Base-by-base conservation (phyloP, 805 yeast genomes). In the Kuraishia ogatae region DNA sequence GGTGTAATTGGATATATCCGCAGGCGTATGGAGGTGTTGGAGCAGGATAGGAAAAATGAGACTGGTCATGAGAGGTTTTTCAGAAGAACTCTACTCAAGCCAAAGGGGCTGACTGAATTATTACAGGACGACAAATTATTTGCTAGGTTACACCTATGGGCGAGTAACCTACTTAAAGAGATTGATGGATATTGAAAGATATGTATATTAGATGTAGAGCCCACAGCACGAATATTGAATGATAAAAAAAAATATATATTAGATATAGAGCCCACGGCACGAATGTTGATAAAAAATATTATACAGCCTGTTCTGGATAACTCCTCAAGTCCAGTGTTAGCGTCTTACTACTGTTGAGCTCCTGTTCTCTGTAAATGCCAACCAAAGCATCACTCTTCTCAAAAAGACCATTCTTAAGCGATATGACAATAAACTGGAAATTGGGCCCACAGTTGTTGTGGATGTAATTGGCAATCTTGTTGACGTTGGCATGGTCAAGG, bases 361-460 rank as follows among this genome's bases (percentile, higher is more conserved):
- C 71, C 61, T 87, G 96, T 57, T 88, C 94, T 59, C 96, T 78
- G 72, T 89, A 92, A 53, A 94, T 92, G 35, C 99, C 99, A 4
- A 94, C 96, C 56, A 94, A 75, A 0, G 97, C 85, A 64, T 90
- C 96, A 7, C 97, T 88, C 62, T 83, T 83, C 65, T 92, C 97
- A 69, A 87, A 94, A 64, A 94, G 75, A 1, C 89, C 81, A 63
- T 87, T 90, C 70, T 93, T 94, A 69, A 94, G 79, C 50, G 96
- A 87, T 58, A 94, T 94, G 50, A 94, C 97, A 67, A 94, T 90
- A 63, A 93, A 90, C 66, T 94, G 99, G 67, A 89, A 83, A 49
- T 81, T 78, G 1, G 90, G 87, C 24, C 89, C 86, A 1, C 93
- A 84, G 61, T 87, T 84, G 57, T 79, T 80, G 53, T 78, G 78